These are phyloP conservation scores for Phaeosphaeria sp. DNA, from an alignment of 2,329 filamentous ascomycete species.

Conservation along the genomic window DNA sequence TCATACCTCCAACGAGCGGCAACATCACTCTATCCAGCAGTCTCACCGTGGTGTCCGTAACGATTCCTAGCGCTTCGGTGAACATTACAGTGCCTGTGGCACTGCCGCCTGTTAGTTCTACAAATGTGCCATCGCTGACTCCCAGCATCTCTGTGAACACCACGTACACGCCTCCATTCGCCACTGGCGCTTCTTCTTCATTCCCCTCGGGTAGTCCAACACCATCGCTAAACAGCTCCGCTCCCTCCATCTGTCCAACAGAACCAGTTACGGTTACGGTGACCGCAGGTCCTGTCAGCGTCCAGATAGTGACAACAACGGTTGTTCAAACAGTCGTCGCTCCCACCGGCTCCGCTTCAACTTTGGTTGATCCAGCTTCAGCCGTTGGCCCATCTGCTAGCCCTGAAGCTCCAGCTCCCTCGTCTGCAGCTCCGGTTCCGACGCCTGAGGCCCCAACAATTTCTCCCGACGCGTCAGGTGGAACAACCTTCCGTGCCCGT, in stretches of 20 bases:
- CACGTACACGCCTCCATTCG: slow-evolving; percentile 11
- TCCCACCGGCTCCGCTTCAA: slow-evolving; percentile 1
- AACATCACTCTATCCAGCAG: background rate
- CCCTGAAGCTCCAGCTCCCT: background rate
- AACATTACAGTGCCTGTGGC: slow-evolving; percentile 2
- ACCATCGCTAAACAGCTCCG: slow-evolving; percentile 16
- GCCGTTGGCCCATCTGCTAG: background rate
- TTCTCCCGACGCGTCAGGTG: background rate
- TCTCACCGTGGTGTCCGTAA: background rate
- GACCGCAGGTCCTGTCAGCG: slow-evolving; percentile 14
- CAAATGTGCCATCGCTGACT: slow-evolving; percentile 14
- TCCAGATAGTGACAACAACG: slow-evolving; percentile 19
- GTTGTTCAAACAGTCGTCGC: slow-evolving; percentile 11
- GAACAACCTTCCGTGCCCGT: background rate
- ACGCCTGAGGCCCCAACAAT: background rate
- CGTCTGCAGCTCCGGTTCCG: background rate
- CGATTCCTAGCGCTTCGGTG: background rate
- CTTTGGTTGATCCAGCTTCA: background rate
- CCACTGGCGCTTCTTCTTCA: slow-evolving; percentile 18
- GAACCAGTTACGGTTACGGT: slow-evolving; percentile 11
- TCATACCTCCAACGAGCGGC: slow-evolving; percentile 1
- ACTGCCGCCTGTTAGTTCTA: slow-evolving; percentile 6
- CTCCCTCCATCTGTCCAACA: slow-evolving; percentile 17
- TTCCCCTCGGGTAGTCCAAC: slow-evolving; percentile 19
- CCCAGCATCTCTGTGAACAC: slow-evolving; percentile 18